These are phyloP conservation scores for Colletotrichum tabaci DNA, from an alignment of 2,329 filamentous ascomycete species.

Conservation along the genomic window DNA sequence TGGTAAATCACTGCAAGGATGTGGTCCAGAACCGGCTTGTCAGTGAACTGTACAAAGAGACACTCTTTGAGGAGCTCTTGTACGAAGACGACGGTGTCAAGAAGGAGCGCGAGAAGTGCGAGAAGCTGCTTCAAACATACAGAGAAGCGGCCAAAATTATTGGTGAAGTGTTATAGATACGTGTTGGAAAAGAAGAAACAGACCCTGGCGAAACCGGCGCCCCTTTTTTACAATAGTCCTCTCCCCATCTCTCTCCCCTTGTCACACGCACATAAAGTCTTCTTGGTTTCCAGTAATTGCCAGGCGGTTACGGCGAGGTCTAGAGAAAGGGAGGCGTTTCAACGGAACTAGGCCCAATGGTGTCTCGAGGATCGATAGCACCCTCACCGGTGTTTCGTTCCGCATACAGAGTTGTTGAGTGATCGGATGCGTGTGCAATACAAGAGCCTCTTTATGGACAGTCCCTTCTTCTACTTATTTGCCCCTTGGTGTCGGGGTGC, in stretches of 20 bases:
- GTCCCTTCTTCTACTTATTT: not conserved
- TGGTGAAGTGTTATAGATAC: conserved; percentile 85
- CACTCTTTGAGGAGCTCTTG: conserved; percentile 90
- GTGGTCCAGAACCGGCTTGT: conserved; percentile 97
- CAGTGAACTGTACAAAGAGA: conserved; percentile 94
- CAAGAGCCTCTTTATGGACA: conserved; percentile 16
- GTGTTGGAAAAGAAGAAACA: conserved; percentile 34
- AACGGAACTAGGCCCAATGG: conserved; percentile 9
- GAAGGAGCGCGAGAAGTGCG: conserved; percentile 98
- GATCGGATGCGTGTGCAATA: conserved; percentile 27
- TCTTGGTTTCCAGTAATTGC: conserved; percentile 16
- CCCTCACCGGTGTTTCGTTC: conserved; percentile 1
- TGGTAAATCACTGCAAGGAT: conserved; percentile 98
- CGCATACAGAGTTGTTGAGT: not conserved
- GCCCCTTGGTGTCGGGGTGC: not conserved
- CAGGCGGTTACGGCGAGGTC: conserved; percentile 10
- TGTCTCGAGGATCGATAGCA: conserved; percentile 12
- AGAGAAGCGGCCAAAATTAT: conserved; percentile 98
- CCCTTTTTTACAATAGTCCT: conserved; percentile 18
- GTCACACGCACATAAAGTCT: conserved; percentile 22
- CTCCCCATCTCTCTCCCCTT: not conserved
- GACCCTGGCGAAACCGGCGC: conserved; percentile 19
- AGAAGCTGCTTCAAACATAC: conserved; percentile 94
- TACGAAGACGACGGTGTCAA: conserved; percentile 99
- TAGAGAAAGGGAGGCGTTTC: conserved; percentile 13